Base-by-base conservation (phyloP, 768 basidiomycete genomes). In the Goffeauzyma gilvescens region DNA sequence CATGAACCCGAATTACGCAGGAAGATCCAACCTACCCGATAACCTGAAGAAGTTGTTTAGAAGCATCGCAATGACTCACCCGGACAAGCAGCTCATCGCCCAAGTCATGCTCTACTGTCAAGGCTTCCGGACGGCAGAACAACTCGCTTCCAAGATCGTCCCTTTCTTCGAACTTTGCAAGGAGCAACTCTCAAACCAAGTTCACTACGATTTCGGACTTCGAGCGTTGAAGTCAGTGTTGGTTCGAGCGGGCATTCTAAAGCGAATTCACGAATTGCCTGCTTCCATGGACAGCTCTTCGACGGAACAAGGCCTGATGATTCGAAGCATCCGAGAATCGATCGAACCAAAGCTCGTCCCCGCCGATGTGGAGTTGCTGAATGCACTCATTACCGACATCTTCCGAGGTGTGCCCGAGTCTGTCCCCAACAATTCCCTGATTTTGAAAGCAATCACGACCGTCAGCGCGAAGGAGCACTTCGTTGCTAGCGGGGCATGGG, bases 81-180 rank as follows among this genome's bases (percentile, higher is more conserved):
- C 93, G 20, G 93, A 96, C 63, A 78, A 87, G 46, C 90, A 98
- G 62, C 78, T 98, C 36, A 98, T 98, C 55, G 93, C 93, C 3
- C 93, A 98, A 66, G 93, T 98, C 61, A 87, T 96, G 83, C 69
- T 98, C 34, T 96, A 96, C 69, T 96, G 93, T 15, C 93, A 96
- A 68, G 93, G 93, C 49, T 98, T 96, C 75, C 77, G 93, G 28
- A 87, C 87, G 10, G 93, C 93, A 6, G 93, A 98, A 65, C 80
- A 76, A 0, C 73, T 98, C n/a, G 93, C 93, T 1, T 85, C 85
- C 42, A 96, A 96, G 66, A 83, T 96, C 45, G 93, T 98, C 9
- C 93, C 93, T 0, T 96, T 98, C 71, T 98, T 98, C 73, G 90
- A 90, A 62, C 79, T 98, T 42, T 98, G 93, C 51, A 79, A 87